Percentiles rank a stretch among this genome's conserved stretches.
phyloP scores from a whole-genome alignment of 225 moss, liverwort and hornwort species.

The Asterella californica region DNA sequence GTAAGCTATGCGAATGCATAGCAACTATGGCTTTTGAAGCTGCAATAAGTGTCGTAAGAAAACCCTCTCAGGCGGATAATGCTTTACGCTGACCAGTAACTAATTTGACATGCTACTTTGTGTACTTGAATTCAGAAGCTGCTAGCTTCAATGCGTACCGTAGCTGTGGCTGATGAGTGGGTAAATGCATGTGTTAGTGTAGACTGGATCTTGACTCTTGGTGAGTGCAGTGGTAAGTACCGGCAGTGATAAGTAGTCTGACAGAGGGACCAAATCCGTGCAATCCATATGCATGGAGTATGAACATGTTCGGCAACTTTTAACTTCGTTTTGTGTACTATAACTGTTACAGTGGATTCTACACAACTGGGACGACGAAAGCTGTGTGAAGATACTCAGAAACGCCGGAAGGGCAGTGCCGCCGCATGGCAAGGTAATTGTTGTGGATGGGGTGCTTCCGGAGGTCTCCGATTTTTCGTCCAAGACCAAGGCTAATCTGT shows the following conservation, averaged over 20 bases:
- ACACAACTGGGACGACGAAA: too few species aligned
- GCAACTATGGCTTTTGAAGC: too few species aligned
- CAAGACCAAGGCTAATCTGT: background rate
- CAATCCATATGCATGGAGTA: background rate
- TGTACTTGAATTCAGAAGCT: background rate
- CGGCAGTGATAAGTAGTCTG: background rate
- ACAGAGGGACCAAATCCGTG: background rate
- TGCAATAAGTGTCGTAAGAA: too few species aligned
- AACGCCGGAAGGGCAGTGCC: background rate
- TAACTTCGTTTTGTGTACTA: background rate
- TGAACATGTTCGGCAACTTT: background rate
- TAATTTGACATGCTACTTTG: too few species aligned
- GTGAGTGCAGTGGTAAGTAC: too few species aligned
- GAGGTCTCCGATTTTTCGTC: background rate
- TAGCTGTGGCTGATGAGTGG: too few species aligned
- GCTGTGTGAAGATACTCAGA: background rate
- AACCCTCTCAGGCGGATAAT: too few species aligned
- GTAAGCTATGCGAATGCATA: too few species aligned
- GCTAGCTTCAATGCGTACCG: too few species aligned
- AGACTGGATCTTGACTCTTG: too few species aligned
- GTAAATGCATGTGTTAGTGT: too few species aligned
- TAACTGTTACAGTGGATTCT: background rate
- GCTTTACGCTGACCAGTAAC: too few species aligned
- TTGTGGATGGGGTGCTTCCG: background rate
- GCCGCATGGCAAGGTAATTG: conserved; percentile 1